Base-by-base conservation (phyloP, 2,329 filamentous ascomycete species). In the Trichocomaceae sp. region DNA sequence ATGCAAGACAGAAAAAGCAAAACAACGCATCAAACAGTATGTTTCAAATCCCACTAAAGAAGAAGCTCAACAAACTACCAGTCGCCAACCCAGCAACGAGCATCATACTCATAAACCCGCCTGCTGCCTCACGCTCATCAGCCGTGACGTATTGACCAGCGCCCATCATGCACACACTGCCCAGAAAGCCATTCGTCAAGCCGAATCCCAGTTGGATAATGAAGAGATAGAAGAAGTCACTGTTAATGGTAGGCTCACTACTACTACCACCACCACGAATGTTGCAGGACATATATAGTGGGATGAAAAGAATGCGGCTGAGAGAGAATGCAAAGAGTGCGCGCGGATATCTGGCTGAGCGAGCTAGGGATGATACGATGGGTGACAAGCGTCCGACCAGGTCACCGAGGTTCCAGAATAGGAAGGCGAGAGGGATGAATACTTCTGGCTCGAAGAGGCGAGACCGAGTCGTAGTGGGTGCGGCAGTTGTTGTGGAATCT, bases 381-480 rank as follows among this genome's bases (percentile, higher is more conserved):
- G 90, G 86, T 1, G 82, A 69, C 19, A 95, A 73, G 8, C 93
- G 83, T 5, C 93, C 93, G 13, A 82, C 59, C 7, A 97, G 76
- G 67, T 97, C 93, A 44, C 93, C 93, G 2, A 86, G 68, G 67
- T 97, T 99, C 93, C 93, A 99, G 67, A 93, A 83, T 57, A 97
- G 82, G 71, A 97, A 95, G 3, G 82, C 90, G 0, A 96, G 78
- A 0, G 93, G 91, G 56, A 97, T 91, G 69, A 97, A 99, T 15
- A 86, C 84, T 0, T 83, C 78, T 0, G 88, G 83, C 51, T 83
- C 67, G 54, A 72, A 82, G 60, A 95, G 82, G 15, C 95, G 73
- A 29, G 72, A 66, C 15, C 78, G 56, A 5, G 59, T 71, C 59
- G 62, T 45, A 15, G 59, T 15, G 6, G 12, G 13, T 35, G 8